Base-by-base conservation (phyloP, 768 basidiomycete species). In the Podaxis pistillaris region DNA sequence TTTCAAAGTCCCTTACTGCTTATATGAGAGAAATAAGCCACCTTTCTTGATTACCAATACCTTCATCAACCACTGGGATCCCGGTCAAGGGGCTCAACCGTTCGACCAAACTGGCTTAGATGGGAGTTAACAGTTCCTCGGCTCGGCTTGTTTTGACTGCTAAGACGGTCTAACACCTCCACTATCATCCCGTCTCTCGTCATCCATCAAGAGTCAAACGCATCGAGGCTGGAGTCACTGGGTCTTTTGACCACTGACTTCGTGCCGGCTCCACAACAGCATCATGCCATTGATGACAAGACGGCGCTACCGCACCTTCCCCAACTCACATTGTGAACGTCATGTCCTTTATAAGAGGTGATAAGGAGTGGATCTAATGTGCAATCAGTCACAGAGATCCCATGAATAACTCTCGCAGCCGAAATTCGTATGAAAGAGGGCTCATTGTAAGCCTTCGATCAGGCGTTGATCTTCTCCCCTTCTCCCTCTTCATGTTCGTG, bases 331-430 rank as follows among this genome's bases (percentile, higher is more conserved):
- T 40, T 26, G 22, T 6, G 24, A 12, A 37, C 53, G n/a, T 55
- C 37, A 41, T 38, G 22, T 13, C 54, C 38, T 30, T 40, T n/a
- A 37, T 56, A 13, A 38, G 58, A 13, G 58, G 50, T 60, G 60
- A 33, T 53, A 53, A 24, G 22, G 51, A 52, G 58, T n/a, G 24
- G 19, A 40, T 56, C n/a, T 15, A 41, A 19, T 24, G 24, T 19
- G 22, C 55, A 51, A 50, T 19, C 36, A 47, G 49, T 28, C 47
- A 44, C 36, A 49, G 36, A 37, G 33, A 19, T 22, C 22, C 17
- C 50, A 58, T 50, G 58, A 59, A 59, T 59, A 59, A 51, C 24
- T 13, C 36, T 37, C 50, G 50, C 37, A 24, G n/a, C 37, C 49
- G 49, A 37, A 15, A 17, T 22, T 28, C 40, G 47, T 36, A 58